Percentiles rank a stretch among this genome's conserved stretches.
Conservation (phyloP, 305 asterid genomes). For the Fraxinus velutina region DNA sequence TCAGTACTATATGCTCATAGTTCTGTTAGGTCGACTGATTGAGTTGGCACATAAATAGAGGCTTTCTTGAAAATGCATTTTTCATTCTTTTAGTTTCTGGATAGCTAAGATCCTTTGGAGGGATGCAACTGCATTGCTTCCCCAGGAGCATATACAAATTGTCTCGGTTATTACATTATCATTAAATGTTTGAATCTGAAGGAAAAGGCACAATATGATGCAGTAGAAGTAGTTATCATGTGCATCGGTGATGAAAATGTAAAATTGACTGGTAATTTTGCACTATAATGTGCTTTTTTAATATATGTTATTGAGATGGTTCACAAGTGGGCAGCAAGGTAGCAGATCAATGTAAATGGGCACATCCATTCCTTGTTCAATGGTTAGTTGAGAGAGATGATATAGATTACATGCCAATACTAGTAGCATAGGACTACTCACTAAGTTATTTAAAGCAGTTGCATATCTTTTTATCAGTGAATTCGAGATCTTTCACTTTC, state of each 20-base stretch:
- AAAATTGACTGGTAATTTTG: slow-evolving; percentile 6
- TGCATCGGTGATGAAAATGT: background rate
- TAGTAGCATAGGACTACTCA: background rate
- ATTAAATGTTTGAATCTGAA: background rate
- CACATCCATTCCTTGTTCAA: background rate
- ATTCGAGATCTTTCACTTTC: background rate
- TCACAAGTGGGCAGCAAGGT: slow-evolving; percentile 6
- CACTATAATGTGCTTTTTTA: background rate
- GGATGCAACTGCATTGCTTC: background rate
- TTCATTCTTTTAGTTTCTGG: background rate
- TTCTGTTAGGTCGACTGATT: slow-evolving; percentile 1
- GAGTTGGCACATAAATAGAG: background rate
- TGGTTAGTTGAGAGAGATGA: background rate
- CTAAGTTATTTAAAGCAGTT: background rate
- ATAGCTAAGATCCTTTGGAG: background rate
- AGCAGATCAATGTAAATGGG: slow-evolving; percentile 7
- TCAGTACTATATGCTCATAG: background rate
- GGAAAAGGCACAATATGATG: background rate
- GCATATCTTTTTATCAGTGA: background rate
- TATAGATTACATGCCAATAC: background rate
- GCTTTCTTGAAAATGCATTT: background rate
- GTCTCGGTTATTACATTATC: background rate
- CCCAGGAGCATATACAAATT: background rate
- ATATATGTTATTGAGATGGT: background rate
- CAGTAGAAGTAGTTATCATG: background rate